Evolutionary conservation across 345 rosid genomes (phyloP).

Genomic region (Murraya paniculata): DNA sequence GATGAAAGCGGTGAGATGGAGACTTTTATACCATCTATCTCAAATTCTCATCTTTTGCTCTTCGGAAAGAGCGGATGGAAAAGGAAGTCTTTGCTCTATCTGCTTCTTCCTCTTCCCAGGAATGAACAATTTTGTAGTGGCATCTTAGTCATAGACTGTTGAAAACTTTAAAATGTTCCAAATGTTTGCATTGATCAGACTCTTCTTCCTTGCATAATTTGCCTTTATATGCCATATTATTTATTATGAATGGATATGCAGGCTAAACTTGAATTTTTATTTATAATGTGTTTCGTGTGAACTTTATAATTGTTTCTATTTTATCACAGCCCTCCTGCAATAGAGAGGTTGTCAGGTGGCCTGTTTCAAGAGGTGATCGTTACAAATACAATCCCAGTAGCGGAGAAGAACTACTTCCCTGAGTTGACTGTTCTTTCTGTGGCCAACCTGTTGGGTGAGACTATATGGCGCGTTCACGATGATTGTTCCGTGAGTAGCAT

Average conservation of each 20-base stretch:
- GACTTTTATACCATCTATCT: no score
- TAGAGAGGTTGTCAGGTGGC: constrained; percentile 75
- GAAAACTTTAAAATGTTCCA: background rate
- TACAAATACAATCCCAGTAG: constrained; percentile 70
- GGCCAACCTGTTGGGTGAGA: constrained; percentile 80
- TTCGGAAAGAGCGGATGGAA: background rate
- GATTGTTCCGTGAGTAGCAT: constrained; percentile 79
- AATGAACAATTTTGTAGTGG: background rate
- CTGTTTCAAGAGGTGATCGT: constrained; percentile 80
- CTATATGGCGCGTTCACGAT: constrained; percentile 87
- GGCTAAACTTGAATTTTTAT: background rate
- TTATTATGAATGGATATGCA: background rate
- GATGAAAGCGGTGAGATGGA: no score
- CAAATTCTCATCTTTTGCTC: background rate
- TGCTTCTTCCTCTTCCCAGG: background rate
- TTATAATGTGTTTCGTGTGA: background rate
- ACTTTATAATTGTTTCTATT: background rate
- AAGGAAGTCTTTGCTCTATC: background rate
- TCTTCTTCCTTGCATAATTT: background rate
- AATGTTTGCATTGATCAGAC: background rate
- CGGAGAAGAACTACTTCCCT: constrained; percentile 73
- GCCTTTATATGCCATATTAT: background rate
- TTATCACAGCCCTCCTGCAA: constrained; percentile 64
- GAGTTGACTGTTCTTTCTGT: constrained; percentile 72
- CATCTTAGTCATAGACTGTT: background rate